Conservation (phyloP, 2,329 filamentous ascomycete genomes). For the Pseudopyrenochaeta lycopersici region DNA sequence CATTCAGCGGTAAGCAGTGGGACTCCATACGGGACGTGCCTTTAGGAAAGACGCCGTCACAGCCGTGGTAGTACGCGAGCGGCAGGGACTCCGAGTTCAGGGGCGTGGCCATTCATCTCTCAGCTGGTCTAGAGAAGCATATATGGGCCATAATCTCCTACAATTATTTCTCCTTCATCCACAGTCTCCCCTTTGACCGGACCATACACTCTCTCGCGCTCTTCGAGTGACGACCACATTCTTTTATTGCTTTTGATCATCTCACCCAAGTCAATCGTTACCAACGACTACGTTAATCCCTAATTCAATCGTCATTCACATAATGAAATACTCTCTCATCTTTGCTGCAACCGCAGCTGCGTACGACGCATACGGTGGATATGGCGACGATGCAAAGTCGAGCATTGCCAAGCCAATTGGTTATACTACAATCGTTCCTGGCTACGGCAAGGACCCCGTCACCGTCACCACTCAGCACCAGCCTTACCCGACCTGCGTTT, state of each 20-base stretch:
- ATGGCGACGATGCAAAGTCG: conserved; percentile 12
- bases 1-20: conserved; percentile 1
- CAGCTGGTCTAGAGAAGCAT: conserved; percentile 6
- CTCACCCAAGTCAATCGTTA: conserved; percentile 41
- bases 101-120: conserved; percentile 8
- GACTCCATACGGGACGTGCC: conserved; percentile 9
- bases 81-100: conserved; percentile 15
- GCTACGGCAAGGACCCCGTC: conserved; percentile 34
- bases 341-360: conserved; percentile 36
- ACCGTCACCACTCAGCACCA: conserved; percentile 46
- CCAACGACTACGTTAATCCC: conserved; percentile 13
- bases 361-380: conserved; percentile 28
- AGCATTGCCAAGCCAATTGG: conserved; percentile 23
- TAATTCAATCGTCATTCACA: conserved; percentile 17
- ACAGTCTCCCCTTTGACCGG: conserved; percentile 26
- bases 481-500: conserved; percentile 39
- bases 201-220: conserved; percentile 26
- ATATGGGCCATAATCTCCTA: conserved; percentile 10
- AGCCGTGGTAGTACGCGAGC: conserved; percentile 10
- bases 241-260: conserved; percentile 18
- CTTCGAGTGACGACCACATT: conserved; percentile 22
- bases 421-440: conserved; percentile 41
- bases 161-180: conserved; percentile 15
- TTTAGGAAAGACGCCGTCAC: conserved; percentile 1
- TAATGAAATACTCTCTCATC: conserved; percentile 36